Evolutionary conservation across 192 early-diverging fungal species (phyloP).

Genomic region (Gaertneriomyces sp.): DNA sequence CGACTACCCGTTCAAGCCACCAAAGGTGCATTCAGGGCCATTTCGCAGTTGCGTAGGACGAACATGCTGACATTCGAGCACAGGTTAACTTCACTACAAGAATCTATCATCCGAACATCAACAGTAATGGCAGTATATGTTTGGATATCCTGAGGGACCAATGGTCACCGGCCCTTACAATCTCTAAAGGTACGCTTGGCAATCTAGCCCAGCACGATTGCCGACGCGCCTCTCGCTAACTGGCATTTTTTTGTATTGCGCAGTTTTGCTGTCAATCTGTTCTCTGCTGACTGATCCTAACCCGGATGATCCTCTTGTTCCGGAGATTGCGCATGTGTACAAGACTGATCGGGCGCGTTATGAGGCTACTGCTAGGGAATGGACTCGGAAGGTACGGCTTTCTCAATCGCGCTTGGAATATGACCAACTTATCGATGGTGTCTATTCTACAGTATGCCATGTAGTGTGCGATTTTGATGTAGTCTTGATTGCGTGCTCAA

Average conservation of each 20-base stretch:
- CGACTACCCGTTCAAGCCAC: constrained; percentile 97
- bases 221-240: neutral
- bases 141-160: constrained; percentile 98
- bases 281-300: constrained; percentile 98
- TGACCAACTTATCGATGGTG: no score
- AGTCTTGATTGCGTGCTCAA: no score
- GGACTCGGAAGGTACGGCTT: constrained; percentile 73
- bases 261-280: constrained; percentile 95
- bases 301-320: constrained; percentile 95
- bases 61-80: neutral
- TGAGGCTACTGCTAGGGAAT: constrained; percentile 86
- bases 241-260: constrained; percentile 6
- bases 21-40: constrained; percentile 63
- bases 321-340: constrained; percentile 97
- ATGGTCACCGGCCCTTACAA: constrained; percentile 98
- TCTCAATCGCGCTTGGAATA: no score
- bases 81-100: constrained; percentile 91
- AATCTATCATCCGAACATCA: constrained; percentile 99
- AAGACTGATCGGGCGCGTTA: constrained; percentile 90
- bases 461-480: no score
- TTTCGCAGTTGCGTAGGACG: neutral
- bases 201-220: neutral
- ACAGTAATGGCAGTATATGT: constrained; percentile 96
- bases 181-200: constrained; percentile 75
- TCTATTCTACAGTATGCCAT: no score